A percentile compares a stretch with the other conserved stretches of the same genome.
These are phyloP conservation scores for Ustilago trichophora DNA, from an alignment of 1,284 basidiomycete genomes.

Conservation along the genomic window DNA sequence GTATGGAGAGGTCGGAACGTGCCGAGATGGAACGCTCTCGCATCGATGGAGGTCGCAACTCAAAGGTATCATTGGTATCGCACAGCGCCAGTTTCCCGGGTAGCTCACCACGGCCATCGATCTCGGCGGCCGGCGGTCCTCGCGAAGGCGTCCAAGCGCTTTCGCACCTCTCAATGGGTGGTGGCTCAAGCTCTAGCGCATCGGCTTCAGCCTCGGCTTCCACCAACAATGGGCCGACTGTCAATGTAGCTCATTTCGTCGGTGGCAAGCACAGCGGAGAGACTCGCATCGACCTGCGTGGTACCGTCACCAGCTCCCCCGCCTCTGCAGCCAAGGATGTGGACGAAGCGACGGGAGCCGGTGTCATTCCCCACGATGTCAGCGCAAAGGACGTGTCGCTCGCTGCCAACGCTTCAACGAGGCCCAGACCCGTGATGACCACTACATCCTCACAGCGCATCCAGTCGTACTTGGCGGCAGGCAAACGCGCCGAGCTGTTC, in stretches of 20 bases:
- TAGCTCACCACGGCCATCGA: slow-evolving; percentile 31
- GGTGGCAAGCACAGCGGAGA: slow-evolving; percentile 41
- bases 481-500: slow-evolving; percentile 55
- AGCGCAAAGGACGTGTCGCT: slow-evolving; percentile 29
- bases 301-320: slow-evolving; percentile 40
- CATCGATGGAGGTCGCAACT: slow-evolving; percentile 14
- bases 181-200: slow-evolving; percentile 4
- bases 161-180: slow-evolving; percentile 21
- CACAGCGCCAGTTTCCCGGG: slow-evolving; percentile 51
- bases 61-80: slow-evolving; percentile 13
- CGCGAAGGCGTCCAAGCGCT: slow-evolving; percentile 35
- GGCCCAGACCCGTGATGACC: slow-evolving; percentile 12
- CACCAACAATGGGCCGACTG: slow-evolving; percentile 35
- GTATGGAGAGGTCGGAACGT: slow-evolving; percentile 32
- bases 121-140: slow-evolving; percentile 29
- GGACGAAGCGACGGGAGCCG: neutral
- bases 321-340: slow-evolving; percentile 2
- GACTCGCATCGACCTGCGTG: slow-evolving; percentile 49
- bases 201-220: slow-evolving; percentile 33
- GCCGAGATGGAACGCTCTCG: slow-evolving; percentile 14
- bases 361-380: slow-evolving; percentile 6
- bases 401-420: slow-evolving; percentile 22
- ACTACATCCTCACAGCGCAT: slow-evolving; percentile 39
- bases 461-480: slow-evolving; percentile 49
- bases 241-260: slow-evolving; percentile 46